Evolutionary conservation across 2,329 filamentous ascomycete species (phyloP).

Genomic region (Epichloe typhina): DNA sequence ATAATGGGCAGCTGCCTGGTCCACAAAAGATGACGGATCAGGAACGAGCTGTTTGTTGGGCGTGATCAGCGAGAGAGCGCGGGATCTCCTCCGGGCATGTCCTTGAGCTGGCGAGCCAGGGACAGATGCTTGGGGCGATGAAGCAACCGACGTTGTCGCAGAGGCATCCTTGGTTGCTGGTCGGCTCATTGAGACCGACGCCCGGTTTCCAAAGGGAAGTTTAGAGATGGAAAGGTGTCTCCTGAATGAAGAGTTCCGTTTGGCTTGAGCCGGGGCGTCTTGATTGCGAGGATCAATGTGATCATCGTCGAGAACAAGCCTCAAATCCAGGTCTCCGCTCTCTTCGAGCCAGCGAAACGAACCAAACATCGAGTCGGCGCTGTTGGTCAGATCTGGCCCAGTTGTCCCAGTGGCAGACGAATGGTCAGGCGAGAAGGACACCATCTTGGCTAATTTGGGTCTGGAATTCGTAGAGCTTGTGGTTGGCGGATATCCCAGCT

Average conservation of each 20-base stretch:
- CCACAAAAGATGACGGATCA: conserved; percentile 30
- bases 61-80: conserved; percentile 40
- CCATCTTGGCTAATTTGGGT: conserved; percentile 12
- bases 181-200: conserved; percentile 35
- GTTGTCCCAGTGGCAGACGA: not conserved
- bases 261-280: conserved; percentile 29
- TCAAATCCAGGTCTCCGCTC: conserved; percentile 54
- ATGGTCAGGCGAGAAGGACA: conserved; percentile 10
- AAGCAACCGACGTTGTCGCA: conserved; percentile 15
- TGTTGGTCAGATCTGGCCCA: conserved; percentile 5
- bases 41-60: conserved; percentile 26
- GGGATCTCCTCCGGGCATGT: conserved; percentile 38
- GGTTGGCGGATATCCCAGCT: conserved; percentile 5
- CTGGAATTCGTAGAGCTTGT: not conserved
- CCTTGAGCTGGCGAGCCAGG: conserved; percentile 12
- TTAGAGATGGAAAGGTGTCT: conserved; percentile 61
- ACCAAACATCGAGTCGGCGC: conserved; percentile 46
- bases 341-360: conserved; percentile 65
- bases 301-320: conserved; percentile 56
- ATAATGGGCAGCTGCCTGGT: conserved; percentile 68
- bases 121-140: conserved; percentile 11
- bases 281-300: conserved; percentile 45
- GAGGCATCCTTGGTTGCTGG: conserved; percentile 31
- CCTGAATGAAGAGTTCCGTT: conserved; percentile 49
- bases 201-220: conserved; percentile 42